Conservation (phyloP, 768 basidiomycete genomes). For the Calocybe gangraenosa region DNA sequence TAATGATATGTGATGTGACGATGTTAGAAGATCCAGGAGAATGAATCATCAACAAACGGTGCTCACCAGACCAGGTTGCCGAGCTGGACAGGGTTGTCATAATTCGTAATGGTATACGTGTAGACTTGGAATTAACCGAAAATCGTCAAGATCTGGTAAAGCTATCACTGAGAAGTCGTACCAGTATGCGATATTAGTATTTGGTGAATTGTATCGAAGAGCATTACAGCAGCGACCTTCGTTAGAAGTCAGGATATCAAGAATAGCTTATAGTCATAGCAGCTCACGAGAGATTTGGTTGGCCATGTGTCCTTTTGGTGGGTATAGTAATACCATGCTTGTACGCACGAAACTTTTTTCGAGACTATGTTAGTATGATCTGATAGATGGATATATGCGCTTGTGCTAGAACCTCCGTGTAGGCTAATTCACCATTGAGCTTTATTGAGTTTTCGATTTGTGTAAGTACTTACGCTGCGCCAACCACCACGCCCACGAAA, state of each 20-base stretch:
- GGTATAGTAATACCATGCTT: constrained; percentile 51
- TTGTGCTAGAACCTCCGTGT: constrained; percentile 40
- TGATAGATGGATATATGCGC: background rate
- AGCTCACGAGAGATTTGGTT: constrained; percentile 40
- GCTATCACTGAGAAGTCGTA: constrained; percentile 15
- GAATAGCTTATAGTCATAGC: background rate
- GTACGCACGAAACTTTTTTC: constrained; percentile 49
- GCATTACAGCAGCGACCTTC: constrained; percentile 46
- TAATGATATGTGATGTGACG: too few relatives aligned
- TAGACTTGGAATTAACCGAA: constrained; percentile 32
- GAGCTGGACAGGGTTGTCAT: constrained; percentile 24
- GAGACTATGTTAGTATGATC: background rate
- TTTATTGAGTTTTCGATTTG: too few relatives aligned
- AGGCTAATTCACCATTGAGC: constrained; percentile 32
- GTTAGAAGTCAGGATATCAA: background rate
- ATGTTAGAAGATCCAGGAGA: background rate
- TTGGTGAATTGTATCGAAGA: constrained; percentile 52
- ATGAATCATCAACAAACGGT: background rate
- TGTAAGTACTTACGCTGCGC: constrained; percentile 39
- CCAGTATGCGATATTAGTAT: constrained; percentile 48
- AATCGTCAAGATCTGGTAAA: background rate
- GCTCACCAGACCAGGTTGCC: constrained; percentile 37
- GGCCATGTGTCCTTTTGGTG: constrained; percentile 49
- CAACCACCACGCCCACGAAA: constrained; percentile 44
- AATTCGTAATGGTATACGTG: constrained; percentile 42